phyloP scores from a whole-genome alignment of 1,284 basidiomycete species.

The Sphagnurus paluster region DNA sequence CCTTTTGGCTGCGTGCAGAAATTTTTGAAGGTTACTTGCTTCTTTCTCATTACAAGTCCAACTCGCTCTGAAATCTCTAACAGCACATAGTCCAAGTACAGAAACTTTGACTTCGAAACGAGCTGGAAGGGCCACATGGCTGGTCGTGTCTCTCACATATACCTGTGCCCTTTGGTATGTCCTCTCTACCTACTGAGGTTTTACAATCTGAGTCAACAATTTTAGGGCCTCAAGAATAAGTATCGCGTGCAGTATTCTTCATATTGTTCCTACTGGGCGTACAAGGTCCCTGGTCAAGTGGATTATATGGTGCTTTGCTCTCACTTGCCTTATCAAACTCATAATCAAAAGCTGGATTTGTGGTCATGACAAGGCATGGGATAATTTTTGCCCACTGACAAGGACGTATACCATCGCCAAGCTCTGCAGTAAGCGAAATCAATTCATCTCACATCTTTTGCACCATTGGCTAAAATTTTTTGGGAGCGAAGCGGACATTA shows the following conservation, averaged over 20 bases:
- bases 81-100: too few relatives aligned
- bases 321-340: constrained; percentile 3
- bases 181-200: neutral
- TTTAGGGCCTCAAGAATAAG: constrained; percentile 19
- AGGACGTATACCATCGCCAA: constrained; percentile 11
- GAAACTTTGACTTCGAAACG: too few relatives aligned
- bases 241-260: constrained; percentile 19
- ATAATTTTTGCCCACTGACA: constrained; percentile 11
- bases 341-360: constrained; percentile 16
- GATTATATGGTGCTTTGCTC: constrained; percentile 11
- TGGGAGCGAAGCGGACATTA: constrained; percentile 13
- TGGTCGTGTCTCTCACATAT: too few relatives aligned
- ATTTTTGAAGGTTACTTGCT: too few relatives aligned
- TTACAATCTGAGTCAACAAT: neutral
- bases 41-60: too few relatives aligned
- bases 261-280: constrained; percentile 12
- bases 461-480: neutral
- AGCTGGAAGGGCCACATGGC: too few relatives aligned
- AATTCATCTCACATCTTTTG: neutral
- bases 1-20: too few relatives aligned
- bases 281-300: constrained; percentile 9
- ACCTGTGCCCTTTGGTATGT: constrained; percentile 18
- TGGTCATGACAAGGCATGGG: constrained; percentile 3
- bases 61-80: too few relatives aligned
- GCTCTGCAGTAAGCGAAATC: constrained; percentile 13